Percentiles rank a stretch among this genome's conserved stretches.
These are phyloP conservation scores for Vicia faba DNA, from an alignment of 306 rosid species.

Conservation along the genomic window DNA sequence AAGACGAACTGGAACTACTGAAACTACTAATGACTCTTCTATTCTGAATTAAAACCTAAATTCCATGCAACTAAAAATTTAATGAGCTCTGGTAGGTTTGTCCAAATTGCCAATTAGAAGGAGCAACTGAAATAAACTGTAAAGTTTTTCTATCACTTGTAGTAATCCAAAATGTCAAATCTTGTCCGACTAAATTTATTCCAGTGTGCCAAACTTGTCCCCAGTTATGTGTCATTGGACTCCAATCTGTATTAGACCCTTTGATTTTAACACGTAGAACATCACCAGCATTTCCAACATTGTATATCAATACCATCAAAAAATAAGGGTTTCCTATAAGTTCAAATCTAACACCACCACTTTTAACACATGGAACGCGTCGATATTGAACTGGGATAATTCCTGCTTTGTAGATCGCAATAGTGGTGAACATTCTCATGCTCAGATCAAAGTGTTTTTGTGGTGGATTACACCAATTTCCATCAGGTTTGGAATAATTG, in stretches of 20 bases:
- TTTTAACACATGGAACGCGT: constrained; percentile 30
- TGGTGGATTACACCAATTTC: constrained; percentile 64
- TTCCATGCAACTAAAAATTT: constrained; percentile 8
- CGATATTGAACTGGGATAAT: constrained; percentile 48
- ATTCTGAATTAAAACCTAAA: too few species aligned
- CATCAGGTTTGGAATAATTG: constrained; percentile 29
- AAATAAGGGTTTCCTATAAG: constrained; percentile 57
- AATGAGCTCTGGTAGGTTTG: constrained; percentile 37
- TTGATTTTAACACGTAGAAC: constrained; percentile 38
- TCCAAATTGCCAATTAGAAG: constrained; percentile 56
- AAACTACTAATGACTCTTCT: neutral
- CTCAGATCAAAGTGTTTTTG: constrained; percentile 44
- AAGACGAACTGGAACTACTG: too few species aligned
- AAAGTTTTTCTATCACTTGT: constrained; percentile 47
- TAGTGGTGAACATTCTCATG: constrained; percentile 55
- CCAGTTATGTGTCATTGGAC: constrained; percentile 55
- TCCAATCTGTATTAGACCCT: constrained; percentile 45
- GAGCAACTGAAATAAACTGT: constrained; percentile 45
- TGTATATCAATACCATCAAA: constrained; percentile 31
- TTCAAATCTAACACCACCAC: constrained; percentile 57
- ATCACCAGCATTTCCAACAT: constrained; percentile 44
- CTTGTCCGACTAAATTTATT: constrained; percentile 41
- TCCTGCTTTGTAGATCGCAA: constrained; percentile 55
- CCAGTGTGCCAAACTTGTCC: constrained; percentile 58
- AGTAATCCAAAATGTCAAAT: constrained; percentile 51